Evolutionary conservation across 306 rosid genomes (phyloP), one percentile per base, ranked within the genome.

Genomic region (Macrotyloma uniflorum): DNA sequence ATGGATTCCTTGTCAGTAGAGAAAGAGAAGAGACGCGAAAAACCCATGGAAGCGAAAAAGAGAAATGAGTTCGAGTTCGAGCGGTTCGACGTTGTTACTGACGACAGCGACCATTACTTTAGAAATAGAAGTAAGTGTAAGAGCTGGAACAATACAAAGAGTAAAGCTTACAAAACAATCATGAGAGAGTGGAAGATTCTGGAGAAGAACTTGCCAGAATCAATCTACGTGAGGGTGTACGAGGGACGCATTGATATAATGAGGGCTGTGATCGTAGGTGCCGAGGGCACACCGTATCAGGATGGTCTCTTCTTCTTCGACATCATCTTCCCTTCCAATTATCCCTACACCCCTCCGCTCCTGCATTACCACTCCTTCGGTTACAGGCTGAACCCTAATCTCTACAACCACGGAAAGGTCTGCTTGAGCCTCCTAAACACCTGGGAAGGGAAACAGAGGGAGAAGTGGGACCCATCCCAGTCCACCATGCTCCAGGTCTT

Each of bases 381-480:
- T 8, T 0, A 30, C 22, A 1, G 69, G 0, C 12, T 82, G 9
- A 90, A 87, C 83, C 91, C 90, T 9, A 89, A 89, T 15, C 42
- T 90, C 0, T 86, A 87, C 76, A 0, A 5, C 0, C 28, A 3
- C 33, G 93, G 93, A 0, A 3, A 0, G 0, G 87, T 90, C 5
- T 88, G 92, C 23, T 63, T 92, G 68, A 90, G 93, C 50, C 82
- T 92, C 5, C 83, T 92, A 15, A 89, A 88, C 77, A 90, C 93
- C 0, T 90, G 92, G 87, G 0, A 0, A 0, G 92, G 93, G 0
- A 50, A 0, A 4, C 18, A 16, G 64, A 23, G 6, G 2, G 88
- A 87, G 85, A 26, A 1, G 53, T 89, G 96, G 92, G 79, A 84
- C 43, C 84, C 92, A 0, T 4, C 42, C 0, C 3, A 46, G 11